These are phyloP conservation scores for Hypholoma sublateritium DNA, from an alignment of 768 basidiomycete species.

Conservation along the genomic window DNA sequence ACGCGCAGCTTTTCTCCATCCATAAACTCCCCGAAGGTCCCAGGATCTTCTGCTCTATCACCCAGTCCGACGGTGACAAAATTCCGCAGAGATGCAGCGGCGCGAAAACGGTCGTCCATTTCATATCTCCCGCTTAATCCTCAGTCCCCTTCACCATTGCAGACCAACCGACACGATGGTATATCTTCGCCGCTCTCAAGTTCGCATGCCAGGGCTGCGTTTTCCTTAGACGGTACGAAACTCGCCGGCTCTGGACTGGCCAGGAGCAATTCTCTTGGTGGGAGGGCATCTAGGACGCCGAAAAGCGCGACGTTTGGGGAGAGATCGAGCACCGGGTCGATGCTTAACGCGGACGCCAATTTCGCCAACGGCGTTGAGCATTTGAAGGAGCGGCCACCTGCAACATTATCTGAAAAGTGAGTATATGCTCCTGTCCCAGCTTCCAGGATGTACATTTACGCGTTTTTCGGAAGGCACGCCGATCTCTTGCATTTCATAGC, in stretches of 20 bases:
- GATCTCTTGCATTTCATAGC: slow-evolving; percentile 84
- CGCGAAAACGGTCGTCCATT: slow-evolving; percentile 54
- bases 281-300: slow-evolving; percentile 6
- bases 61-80: slow-evolving; percentile 13
- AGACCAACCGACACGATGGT: slow-evolving; percentile 7
- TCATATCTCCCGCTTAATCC: slow-evolving; percentile 42
- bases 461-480: slow-evolving; percentile 55
- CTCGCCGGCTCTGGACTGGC: slow-evolving; percentile 4
- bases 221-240: slow-evolving; percentile 1
- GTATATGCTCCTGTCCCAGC: slow-evolving; percentile 22
- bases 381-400: slow-evolving; percentile 38
- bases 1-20: background rate
- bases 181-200: slow-evolving; percentile 10
- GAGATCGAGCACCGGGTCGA: slow-evolving; percentile 15
- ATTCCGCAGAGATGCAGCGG: slow-evolving; percentile 13
- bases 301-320: slow-evolving; percentile 13
- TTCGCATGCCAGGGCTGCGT: slow-evolving; percentile 2
- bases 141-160: slow-evolving; percentile 6
- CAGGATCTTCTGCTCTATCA: slow-evolving; percentile 4
- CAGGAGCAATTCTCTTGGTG: slow-evolving; percentile 13
- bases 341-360: slow-evolving; percentile 21
- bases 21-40: slow-evolving; percentile 2
- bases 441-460: background rate
- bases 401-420: slow-evolving; percentile 73
- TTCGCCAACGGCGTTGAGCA: slow-evolving; percentile 1